These are phyloP conservation scores for Tuber borchii DNA, from an alignment of 495 filamentous ascomycete genomes.

Conservation along the genomic window DNA sequence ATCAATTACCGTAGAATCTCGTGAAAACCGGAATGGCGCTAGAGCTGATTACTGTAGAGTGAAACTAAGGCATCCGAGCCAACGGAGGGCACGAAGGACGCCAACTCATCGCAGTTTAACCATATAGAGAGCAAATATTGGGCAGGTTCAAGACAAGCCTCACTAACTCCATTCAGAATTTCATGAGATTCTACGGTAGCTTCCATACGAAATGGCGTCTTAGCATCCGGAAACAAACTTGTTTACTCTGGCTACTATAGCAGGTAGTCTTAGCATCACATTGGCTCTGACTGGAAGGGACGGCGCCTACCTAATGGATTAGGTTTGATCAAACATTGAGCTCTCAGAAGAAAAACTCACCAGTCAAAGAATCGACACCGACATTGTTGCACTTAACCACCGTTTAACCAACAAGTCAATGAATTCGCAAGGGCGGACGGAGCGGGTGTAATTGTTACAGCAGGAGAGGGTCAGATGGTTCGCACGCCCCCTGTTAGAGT, in stretches of 20 bases:
- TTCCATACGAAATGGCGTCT: background rate
- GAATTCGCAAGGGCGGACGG: background rate
- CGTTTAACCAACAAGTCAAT: background rate
- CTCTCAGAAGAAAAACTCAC: background rate
- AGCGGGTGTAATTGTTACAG: background rate
- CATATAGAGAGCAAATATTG: no score
- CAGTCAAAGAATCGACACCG: background rate
- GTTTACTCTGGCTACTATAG: background rate
- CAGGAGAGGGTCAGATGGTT: background rate
- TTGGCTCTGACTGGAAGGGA: background rate
- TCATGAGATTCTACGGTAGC: no score
- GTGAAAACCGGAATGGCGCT: no score
- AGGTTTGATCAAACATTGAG: background rate
- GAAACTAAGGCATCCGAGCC: no score
- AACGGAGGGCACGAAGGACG: no score
- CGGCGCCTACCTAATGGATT: background rate
- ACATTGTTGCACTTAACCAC: background rate
- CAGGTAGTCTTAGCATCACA: background rate
- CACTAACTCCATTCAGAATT: no score
- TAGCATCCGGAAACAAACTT: background rate
- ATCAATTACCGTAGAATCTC: no score
- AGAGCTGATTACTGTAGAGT: no score
- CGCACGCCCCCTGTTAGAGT: background rate
- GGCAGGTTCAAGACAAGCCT: no score
- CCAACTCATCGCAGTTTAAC: no score